phyloP scores from a whole-genome alignment of 164 flowering plant genomes.

The Cinnamomum chago region DNA sequence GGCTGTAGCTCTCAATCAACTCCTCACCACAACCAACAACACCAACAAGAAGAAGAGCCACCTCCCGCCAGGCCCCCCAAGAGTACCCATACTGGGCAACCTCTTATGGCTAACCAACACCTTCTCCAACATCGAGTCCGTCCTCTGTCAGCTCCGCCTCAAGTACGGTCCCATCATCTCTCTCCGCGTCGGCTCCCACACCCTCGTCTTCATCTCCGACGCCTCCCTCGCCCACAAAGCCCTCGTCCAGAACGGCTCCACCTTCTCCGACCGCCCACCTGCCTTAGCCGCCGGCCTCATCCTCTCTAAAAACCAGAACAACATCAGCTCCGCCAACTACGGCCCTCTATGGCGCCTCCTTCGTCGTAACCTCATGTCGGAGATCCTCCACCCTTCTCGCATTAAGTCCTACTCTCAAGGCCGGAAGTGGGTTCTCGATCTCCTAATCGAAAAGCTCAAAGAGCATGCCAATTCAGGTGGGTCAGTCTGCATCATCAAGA shows the following conservation, averaged over 20 bases:
- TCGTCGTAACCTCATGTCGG: slow-evolving; percentile 36
- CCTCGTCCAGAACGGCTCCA: slow-evolving; percentile 36
- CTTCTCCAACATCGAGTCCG: slow-evolving; percentile 18
- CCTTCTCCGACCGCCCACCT: slow-evolving; percentile 36
- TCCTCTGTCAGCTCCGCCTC: slow-evolving; percentile 20
- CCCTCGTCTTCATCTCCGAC: slow-evolving; percentile 28
- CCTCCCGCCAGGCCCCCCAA: slow-evolving; percentile 49
- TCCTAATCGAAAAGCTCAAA: slow-evolving; percentile 12
- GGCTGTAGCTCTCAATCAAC: neutral
- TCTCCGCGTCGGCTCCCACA: neutral
- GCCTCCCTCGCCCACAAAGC: slow-evolving; percentile 36
- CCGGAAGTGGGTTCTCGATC: slow-evolving; percentile 31
- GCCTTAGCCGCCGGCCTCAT: slow-evolving; percentile 8
- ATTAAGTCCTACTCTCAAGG: slow-evolving; percentile 20
- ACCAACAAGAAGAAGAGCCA: neutral
- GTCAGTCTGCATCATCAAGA: slow-evolving; percentile 16
- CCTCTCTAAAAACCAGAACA: slow-evolving; percentile 21
- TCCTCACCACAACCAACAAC: neutral
- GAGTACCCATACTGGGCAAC: slow-evolving; percentile 28
- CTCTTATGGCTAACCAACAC: slow-evolving; percentile 23
- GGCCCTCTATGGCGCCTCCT: slow-evolving; percentile 44
- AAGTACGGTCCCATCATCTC: slow-evolving; percentile 39
- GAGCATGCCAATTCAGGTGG: neutral
- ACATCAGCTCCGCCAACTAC: neutral
- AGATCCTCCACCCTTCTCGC: slow-evolving; percentile 36